phyloP scores from a whole-genome alignment of 2,329 filamentous ascomycete species.

The Colletotrichum lentis region DNA sequence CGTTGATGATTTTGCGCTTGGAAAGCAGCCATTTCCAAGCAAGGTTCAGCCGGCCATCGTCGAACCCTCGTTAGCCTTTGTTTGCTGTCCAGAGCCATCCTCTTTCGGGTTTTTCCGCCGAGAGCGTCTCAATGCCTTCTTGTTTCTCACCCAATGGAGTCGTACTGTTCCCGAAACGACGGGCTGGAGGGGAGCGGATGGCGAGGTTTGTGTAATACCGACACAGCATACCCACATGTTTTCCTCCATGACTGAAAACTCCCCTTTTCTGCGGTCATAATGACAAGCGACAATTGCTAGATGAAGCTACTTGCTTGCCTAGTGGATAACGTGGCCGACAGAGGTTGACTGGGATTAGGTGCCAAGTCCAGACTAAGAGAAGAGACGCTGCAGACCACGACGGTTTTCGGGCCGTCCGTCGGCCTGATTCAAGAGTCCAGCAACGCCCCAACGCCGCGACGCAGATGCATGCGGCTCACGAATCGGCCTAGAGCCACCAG shows the following conservation, averaged over 20 bases:
- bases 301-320: background rate
- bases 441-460: background rate
- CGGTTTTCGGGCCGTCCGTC: background rate
- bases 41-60: background rate
- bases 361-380: too few relatives aligned
- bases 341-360: background rate
- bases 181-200: background rate
- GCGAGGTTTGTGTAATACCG: background rate
- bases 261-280: background rate
- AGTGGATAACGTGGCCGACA: too few relatives aligned
- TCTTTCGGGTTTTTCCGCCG: too few relatives aligned
- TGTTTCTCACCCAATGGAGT: background rate
- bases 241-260: constrained; percentile 1
- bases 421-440: background rate
- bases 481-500: background rate
- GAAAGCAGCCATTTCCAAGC: too few relatives aligned
- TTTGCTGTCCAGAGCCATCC: background rate
- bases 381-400: too few relatives aligned
- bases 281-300: background rate
- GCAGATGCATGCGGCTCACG: background rate
- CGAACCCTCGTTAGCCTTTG: background rate
- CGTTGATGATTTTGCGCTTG: background rate
- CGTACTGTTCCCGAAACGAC: background rate
- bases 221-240: background rate
- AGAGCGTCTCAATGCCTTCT: background rate